Evolutionary conservation across 192 early-diverging fungal species (phyloP), one percentile per base, ranked within the genome.

Genomic region (Coemansia sp.): DNA sequence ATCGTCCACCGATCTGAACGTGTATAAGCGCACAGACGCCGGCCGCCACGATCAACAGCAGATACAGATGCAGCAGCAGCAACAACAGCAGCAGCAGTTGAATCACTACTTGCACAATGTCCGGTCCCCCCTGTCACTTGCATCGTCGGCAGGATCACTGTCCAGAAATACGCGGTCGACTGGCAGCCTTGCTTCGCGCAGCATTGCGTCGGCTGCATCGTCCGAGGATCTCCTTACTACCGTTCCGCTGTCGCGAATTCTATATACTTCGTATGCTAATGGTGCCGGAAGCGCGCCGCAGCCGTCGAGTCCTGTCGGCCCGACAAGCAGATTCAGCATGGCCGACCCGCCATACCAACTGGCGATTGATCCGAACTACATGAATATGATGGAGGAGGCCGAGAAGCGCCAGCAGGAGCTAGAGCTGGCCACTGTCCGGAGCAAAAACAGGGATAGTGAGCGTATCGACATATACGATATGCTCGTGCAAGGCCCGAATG

Each of bases 351-450:
- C 60, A 24, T 64, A 65, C 14, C 55, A 71, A 15, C 60, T 67
- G 6, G 12, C 51, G 48, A 44, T 68, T 43, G 76, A 77, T 24
- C 52, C 76, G 20, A 61, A 62, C 57, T 66, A 71, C 55, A 33
- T 58, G 34, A 64, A 66, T 60, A 51, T 72, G 38, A 51, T 66
- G 60, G 68, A 72, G 38, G 59, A 58, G n/a, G 51, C 69, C 11
- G 69, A 68, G 18, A 65, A 59, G 59, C 63, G 35, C 1, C 35
- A 59, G 44, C 14, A n/a, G 51, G 52, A 53, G 38, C 21, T 11
- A 16, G 51, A 53, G 24, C 24, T 12, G 51, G 51, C 51, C 8
- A 53, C 1, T 1, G 5, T 46, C 21, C 23, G 51, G 24, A 23
- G 51, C 8, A 53, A 21, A 15, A 62, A 36, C 60, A 51, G 46